Evolutionary conservation across 2,329 filamentous ascomycete genomes (phyloP), one percentile per base, ranked within the genome.

Genomic region (Lasiodiplodia gonubiensis): DNA sequence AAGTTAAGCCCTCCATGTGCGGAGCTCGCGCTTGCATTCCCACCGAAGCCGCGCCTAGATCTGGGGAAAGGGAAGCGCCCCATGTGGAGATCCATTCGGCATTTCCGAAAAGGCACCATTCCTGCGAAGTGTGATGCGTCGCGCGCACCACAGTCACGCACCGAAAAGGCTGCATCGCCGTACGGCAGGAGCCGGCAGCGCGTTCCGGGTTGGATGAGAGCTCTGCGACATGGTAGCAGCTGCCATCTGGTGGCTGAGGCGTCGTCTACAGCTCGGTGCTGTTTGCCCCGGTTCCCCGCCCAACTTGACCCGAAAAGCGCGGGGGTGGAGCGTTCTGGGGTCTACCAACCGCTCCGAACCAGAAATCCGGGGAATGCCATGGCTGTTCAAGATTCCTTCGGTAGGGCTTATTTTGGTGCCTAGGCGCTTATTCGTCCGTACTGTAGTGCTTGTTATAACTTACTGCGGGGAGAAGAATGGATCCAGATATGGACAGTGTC

Each of bases 201-300:
- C 42, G 11, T 23, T 7, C 57, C 27, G 25, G 57, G 25, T 49
- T 48, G 25, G 16, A 25, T 14, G 7, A 46, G 25, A 30, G 2
- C 25, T 61, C 16, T 16, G 12, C 21, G 21, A 8, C 21, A 46
- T 33, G 30, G 57, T 27, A 49, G 39, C 39, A 35, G 57, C 27
- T 61, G 37, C 57, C 57, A 21, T 33, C 16, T 23, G 10, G 57
- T 49, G 57, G 57, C 57, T 49, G 25, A 48, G 39, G 39, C 57
- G 42, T 33, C 18, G 39, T 61, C 23, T 2, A 16, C 27, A 61
- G 42, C 57, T 61, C 57, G 57, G 57, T 49, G 39, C 49, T 30
- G 57, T 61, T 61, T 61, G 49, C 57, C 57, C 57, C 57, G 57
- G 57, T 33, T 48, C 57, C 55, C 57, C 57, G 39, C 42, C 18